Evolutionary conservation across 140 eudicot species (phyloP).

Genomic region (Erigeron philadelphicus): DNA sequence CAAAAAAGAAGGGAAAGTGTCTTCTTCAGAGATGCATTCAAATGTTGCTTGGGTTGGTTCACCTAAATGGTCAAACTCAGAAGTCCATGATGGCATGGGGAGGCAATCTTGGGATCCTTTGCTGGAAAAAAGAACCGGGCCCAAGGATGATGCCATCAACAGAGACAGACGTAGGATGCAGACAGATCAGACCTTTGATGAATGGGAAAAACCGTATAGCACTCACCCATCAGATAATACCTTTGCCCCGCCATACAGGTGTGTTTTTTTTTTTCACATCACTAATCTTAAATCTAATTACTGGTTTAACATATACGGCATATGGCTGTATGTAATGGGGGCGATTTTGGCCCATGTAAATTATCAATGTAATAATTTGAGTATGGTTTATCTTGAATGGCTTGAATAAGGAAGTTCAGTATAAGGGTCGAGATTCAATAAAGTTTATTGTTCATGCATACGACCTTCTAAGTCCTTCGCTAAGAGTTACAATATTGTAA

Average conservation of each 20-base stretch:
- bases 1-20: conserved; percentile 36
- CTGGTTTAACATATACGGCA: neutral
- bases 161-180: conserved; percentile 34
- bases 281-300: conserved; percentile 1
- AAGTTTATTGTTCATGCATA: neutral
- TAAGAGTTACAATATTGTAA: neutral
- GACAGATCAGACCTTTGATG: conserved; percentile 38
- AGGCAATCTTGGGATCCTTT: conserved; percentile 35
- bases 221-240: conserved; percentile 39
- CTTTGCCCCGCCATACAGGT: conserved; percentile 51
- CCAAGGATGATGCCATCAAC: conserved; percentile 31
- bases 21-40: conserved; percentile 32
- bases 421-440: conserved; percentile 2
- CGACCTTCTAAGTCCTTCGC: neutral
- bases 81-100: conserved; percentile 20
- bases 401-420: neutral
- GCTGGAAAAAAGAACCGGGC: conserved; percentile 30
- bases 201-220: conserved; percentile 34
- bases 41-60: conserved; percentile 28
- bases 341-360: neutral
- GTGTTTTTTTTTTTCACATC: conserved; percentile 10
- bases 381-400: conserved; percentile 7
- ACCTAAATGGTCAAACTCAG: conserved; percentile 36
- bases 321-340: conserved; percentile 2
- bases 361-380: neutral